Percentiles rank a stretch among this genome's conserved stretches.
phyloP scores from a whole-genome alignment of 2,329 filamentous ascomycete species.

The Geosmithia putterillii region DNA sequence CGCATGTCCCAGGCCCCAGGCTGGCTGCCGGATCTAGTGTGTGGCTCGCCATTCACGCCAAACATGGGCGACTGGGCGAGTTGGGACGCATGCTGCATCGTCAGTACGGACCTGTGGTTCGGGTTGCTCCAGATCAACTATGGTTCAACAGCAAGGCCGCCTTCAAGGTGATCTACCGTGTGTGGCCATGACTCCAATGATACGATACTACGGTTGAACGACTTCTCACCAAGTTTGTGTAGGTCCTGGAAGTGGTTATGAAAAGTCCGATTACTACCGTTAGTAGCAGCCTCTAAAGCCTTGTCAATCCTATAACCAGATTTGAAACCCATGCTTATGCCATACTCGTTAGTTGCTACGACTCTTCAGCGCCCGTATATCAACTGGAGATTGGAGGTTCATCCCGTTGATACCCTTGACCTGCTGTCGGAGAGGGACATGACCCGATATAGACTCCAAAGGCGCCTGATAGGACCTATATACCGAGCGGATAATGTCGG shows the following conservation, averaged over 20 bases:
- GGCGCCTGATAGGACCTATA: conserved; percentile 33
- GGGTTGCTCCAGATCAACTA: conserved; percentile 40
- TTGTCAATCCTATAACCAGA: neutral
- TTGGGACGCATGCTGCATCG: conserved; percentile 31
- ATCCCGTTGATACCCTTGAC: conserved; percentile 32
- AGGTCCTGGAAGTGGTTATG: conserved; percentile 34
- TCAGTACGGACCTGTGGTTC: conserved; percentile 35
- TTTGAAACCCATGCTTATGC: neutral
- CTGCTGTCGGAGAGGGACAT: conserved; percentile 35
- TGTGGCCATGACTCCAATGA: conserved; percentile 6
- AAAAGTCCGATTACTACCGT: conserved; percentile 42
- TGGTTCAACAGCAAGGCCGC: conserved; percentile 37
- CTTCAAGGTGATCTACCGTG: conserved; percentile 34
- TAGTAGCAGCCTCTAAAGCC: conserved; percentile 7
- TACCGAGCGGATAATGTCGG: conserved; percentile 30
- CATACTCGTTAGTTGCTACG: conserved; percentile 28
- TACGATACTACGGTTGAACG: neutral
- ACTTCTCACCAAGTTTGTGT: neutral
- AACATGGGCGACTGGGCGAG: conserved; percentile 26
- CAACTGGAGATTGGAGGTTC: conserved; percentile 20
- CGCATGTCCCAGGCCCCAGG: conserved; percentile 31
- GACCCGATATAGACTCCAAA: conserved; percentile 33
- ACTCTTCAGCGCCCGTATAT: conserved; percentile 28
- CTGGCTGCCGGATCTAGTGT: conserved; percentile 31
- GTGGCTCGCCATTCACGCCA: conserved; percentile 34